Percentiles rank a stretch among this genome's conserved stretches.
These are phyloP conservation scores for Haematococcus lacustris DNA, from an alignment of 139 green algal genomes.

Conservation along the genomic window DNA sequence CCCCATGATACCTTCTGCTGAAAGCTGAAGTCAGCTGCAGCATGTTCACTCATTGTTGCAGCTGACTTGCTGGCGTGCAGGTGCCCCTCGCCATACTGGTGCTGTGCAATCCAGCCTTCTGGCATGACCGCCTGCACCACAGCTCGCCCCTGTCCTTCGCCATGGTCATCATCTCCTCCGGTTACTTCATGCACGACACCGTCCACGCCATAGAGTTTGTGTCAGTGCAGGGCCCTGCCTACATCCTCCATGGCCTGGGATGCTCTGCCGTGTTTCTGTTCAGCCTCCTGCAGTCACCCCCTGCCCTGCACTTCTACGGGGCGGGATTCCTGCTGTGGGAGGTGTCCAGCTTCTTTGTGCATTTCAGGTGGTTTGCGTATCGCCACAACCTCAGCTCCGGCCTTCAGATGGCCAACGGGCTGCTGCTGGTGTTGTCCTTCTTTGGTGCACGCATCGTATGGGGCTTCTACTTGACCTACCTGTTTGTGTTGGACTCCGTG, in stretches of 20 bases:
- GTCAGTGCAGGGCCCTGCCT: not conserved
- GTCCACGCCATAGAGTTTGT: not conserved
- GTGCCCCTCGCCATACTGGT: not conserved
- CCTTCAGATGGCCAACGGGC: constrained; percentile 7
- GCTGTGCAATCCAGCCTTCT: not conserved
- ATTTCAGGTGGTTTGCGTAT: constrained; percentile 6
- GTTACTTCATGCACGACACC: constrained; percentile 3
- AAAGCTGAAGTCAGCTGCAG: too few species aligned
- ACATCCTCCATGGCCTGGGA: not conserved
- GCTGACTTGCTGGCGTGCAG: too few species aligned
- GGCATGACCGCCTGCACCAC: not conserved
- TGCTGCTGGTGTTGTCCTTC: constrained; percentile 17
- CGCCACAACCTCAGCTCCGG: not conserved
- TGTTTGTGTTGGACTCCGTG: not conserved
- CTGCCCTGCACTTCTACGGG: not conserved
- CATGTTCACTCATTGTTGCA: too few species aligned
- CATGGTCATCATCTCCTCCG: constrained; percentile 5
- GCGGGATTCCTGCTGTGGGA: constrained; percentile 12
- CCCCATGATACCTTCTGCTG: too few species aligned
- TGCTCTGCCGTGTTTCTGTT: not conserved
- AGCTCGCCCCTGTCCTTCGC: not conserved
- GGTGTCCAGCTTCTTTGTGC: constrained; percentile 1
- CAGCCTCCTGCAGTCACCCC: not conserved
- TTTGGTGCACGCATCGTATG: constrained; percentile 14
- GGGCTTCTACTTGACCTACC: constrained; percentile 11